Conservation (phyloP, 1,139 yeast genomes). For the Candida dubliniensis region DNA sequence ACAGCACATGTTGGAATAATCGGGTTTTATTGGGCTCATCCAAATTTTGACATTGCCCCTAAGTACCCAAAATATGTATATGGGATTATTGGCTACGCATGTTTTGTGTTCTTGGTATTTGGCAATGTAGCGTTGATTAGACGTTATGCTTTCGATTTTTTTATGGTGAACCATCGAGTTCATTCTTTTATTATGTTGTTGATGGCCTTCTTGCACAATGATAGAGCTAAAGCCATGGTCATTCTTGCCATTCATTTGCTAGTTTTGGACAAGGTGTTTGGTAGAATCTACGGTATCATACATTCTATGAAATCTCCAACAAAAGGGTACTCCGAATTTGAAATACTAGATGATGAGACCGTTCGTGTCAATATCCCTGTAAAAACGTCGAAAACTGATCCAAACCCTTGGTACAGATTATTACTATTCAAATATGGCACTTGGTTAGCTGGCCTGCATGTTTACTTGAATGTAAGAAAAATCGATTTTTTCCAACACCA, state of each 20-base stretch:
- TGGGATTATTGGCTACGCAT: conserved; percentile 47
- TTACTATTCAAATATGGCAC: conserved; percentile 39
- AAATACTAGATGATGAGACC: conserved; percentile 43
- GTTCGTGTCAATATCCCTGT: conserved; percentile 40
- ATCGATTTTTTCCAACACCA: conserved; percentile 43
- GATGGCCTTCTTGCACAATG: conserved; percentile 44
- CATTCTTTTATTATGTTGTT: conserved; percentile 46
- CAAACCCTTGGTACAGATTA: conserved; percentile 29
- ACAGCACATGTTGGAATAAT: conserved; percentile 34
- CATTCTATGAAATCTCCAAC: conserved; percentile 40
- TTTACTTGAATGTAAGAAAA: conserved; percentile 39
- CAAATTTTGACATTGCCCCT: conserved; percentile 33
- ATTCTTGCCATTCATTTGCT: conserved; percentile 45
- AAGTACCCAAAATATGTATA: conserved; percentile 47
- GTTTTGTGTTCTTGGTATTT: conserved; percentile 37
- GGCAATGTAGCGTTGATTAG: conserved; percentile 40
- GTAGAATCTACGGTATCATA: conserved; percentile 30
- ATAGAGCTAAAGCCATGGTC: conserved; percentile 33
- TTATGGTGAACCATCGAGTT: conserved; percentile 45
- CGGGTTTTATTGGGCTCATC: conserved; percentile 39
- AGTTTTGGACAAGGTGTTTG: conserved; percentile 44
- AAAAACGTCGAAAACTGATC: conserved; percentile 19
- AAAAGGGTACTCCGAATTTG: conserved; percentile 40
- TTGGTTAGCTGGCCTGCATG: conserved; percentile 53
- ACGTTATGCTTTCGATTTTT: conserved; percentile 43